Base-by-base conservation (phyloP, 1,139 yeast genomes). In the Debaryomycetaceae sp. region DNA sequence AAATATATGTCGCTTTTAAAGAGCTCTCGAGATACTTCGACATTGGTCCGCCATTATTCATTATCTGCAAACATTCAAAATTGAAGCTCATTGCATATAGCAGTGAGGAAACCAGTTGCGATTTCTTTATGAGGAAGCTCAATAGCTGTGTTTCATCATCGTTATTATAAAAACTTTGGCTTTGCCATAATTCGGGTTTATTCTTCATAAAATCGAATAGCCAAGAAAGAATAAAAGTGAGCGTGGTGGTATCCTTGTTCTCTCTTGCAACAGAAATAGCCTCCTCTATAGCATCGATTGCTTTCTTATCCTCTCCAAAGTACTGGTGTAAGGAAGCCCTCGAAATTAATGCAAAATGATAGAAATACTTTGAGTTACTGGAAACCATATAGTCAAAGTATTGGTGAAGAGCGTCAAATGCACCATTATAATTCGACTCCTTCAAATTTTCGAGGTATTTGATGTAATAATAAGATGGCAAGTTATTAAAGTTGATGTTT, bases 241-340 rank as follows among this genome's bases (percentile, higher is more conserved):
- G 69, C 17, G 96, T 87, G 9, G 76, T 69, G 48, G 80, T 75
- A 60, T 90, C 97, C 51, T 83, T 84, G 55, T 87, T 85, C 56
- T 90, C 97, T 53, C 97, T 70, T 0, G 97, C 97, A 2, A 90
- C 91, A 4, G 87, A 75, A 3, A 90, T 85, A 0, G 97, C 95
- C 58, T 90, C 97, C 52, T 86, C 89, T 5, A 90, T 86, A 0
- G 96, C 86, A 52, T 84, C 76, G 13, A 87, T 63, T 0, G 97
- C 96, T 51, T 87, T 88, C 24, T 76, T 78, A 50, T 81, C 82
- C 52, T 86, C 86, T 34, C 86, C 84, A 63, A 87, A 89, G 45
- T 80, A 80, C 20, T 88, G 87, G 55, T 89, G 93, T 38, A 90
- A 67, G 0, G 88, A 76, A 0, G 96, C 96, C 42, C 87, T 68